These are phyloP conservation scores for Diaporthe helianthi DNA, from an alignment of 2,329 filamentous ascomycete species.

Conservation along the genomic window DNA sequence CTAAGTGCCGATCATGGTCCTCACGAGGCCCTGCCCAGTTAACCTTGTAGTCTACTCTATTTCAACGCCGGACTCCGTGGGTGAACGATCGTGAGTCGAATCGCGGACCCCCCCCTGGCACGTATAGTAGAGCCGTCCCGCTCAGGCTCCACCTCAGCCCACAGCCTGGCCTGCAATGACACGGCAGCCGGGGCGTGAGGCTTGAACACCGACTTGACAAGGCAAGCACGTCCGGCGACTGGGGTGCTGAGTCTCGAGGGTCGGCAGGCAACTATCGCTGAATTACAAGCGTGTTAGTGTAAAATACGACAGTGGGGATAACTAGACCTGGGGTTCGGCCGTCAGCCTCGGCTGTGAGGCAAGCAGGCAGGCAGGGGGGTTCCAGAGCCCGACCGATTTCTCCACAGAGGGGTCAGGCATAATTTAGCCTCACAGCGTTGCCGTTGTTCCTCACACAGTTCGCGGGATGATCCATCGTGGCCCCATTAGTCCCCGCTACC, in stretches of 20 bases:
- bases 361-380: slow-evolving; percentile 16
- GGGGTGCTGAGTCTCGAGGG: slow-evolving; percentile 9
- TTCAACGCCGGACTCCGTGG: slow-evolving; percentile 26
- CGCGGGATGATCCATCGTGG: slow-evolving; percentile 22
- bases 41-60: slow-evolving; percentile 28
- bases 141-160: slow-evolving; percentile 26
- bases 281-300: slow-evolving; percentile 8
- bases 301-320: slow-evolving; percentile 18
- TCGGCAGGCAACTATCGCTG: slow-evolving; percentile 16
- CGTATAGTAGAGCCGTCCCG: slow-evolving; percentile 18
- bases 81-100: slow-evolving; percentile 21
- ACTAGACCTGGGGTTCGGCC: slow-evolving; percentile 20
- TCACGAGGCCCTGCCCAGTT: slow-evolving; percentile 23
- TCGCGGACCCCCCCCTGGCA: slow-evolving; percentile 13
- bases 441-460: slow-evolving; percentile 24
- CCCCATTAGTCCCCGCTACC: slow-evolving; percentile 14
- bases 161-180: slow-evolving; percentile 24
- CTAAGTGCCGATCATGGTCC: slow-evolving; percentile 33
- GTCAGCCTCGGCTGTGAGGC: slow-evolving; percentile 27
- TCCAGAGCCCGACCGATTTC: slow-evolving; percentile 16
- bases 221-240: slow-evolving; percentile 23
- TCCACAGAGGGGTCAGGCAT: slow-evolving; percentile 19
- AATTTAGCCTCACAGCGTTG: slow-evolving; percentile 24
- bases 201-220: slow-evolving; percentile 7
- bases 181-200: neutral